Conservation (phyloP, 306 rosid genomes). For the Prunus padus region DNA sequence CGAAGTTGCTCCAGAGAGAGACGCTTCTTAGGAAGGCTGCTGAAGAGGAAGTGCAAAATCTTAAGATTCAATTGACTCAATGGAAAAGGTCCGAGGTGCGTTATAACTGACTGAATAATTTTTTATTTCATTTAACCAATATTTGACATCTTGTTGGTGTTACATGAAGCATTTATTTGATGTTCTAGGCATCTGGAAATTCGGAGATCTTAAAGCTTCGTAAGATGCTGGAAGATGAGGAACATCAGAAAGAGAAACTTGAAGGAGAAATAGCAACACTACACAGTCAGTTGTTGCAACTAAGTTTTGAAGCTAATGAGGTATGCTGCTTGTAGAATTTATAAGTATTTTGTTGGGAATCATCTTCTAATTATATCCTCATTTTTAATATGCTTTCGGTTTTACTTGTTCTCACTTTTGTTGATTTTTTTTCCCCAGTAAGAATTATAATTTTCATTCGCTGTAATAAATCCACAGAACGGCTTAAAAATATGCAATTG, state of each 20-base stretch:
- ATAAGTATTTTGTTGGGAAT: background rate
- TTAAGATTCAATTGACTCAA: constrained; percentile 64
- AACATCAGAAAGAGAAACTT: constrained; percentile 66
- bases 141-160: constrained; percentile 14
- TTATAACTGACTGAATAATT: constrained; percentile 27
- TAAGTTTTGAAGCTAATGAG: constrained; percentile 85
- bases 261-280: constrained; percentile 84
- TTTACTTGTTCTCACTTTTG: background rate
- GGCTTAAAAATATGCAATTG: background rate
- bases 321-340: constrained; percentile 34
- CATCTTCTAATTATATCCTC: background rate
- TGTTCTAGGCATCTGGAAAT: constrained; percentile 58
- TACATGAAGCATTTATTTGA: constrained; percentile 28
- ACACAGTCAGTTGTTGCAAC: constrained; percentile 82
- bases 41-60: constrained; percentile 72
- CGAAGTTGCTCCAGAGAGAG: constrained; percentile 67
- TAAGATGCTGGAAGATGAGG: constrained; percentile 68
- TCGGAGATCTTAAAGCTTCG: constrained; percentile 70
- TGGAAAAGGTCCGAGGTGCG: constrained; percentile 85
- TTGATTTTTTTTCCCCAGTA: background rate
- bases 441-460: background rate
- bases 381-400: background rate
- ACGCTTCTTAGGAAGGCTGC: constrained; percentile 65
- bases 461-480: background rate
- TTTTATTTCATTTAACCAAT: background rate